phyloP scores from a whole-genome alignment of 495 filamentous ascomycete species.

The Penicillium crystallinum region DNA sequence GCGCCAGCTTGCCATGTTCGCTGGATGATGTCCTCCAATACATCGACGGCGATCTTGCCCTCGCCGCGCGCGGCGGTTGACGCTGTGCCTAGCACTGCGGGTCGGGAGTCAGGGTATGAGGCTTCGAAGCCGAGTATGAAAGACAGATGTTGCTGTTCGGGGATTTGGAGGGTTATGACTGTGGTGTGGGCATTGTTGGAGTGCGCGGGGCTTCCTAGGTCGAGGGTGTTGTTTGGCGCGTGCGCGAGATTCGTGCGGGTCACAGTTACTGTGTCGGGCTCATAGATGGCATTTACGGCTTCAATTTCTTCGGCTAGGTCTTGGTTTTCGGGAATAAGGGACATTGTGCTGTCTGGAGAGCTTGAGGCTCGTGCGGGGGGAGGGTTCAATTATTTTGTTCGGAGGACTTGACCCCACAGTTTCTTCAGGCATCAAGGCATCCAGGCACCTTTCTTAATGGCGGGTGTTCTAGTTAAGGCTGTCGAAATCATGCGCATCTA shows the following conservation, averaged over 20 bases:
- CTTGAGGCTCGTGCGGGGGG: slow-evolving; percentile 1
- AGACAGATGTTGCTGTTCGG: slow-evolving; percentile 40
- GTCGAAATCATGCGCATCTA: too few species aligned
- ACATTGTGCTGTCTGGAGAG: slow-evolving; percentile 15
- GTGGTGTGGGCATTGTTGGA: slow-evolving; percentile 23
- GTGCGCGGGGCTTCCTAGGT: slow-evolving; percentile 23
- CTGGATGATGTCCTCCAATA: slow-evolving; percentile 60
- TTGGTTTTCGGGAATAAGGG: slow-evolving; percentile 34
- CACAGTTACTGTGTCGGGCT: slow-evolving; percentile 54
- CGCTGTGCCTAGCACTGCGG: slow-evolving; percentile 61
- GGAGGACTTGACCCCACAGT: slow-evolving; percentile 14
- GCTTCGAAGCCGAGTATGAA: slow-evolving; percentile 63
- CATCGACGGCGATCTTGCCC: slow-evolving; percentile 58
- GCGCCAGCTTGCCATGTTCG: slow-evolving; percentile 64
- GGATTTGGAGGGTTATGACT: slow-evolving; percentile 35
- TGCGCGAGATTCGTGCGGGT: slow-evolving; percentile 34
- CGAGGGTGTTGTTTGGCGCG: slow-evolving; percentile 38
- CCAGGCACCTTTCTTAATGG: background rate
- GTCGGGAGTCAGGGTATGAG: slow-evolving; percentile 68
- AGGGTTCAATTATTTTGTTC: slow-evolving; percentile 7
- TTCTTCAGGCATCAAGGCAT: slow-evolving; percentile 3
- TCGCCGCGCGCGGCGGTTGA: slow-evolving; percentile 53
- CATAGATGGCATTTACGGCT: slow-evolving; percentile 93
- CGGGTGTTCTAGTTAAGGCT: too few species aligned
- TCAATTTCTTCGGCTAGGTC: slow-evolving; percentile 80